Conservation (phyloP, 805 yeast species). For the Wickerhamomyces chaumierensis region DNA sequence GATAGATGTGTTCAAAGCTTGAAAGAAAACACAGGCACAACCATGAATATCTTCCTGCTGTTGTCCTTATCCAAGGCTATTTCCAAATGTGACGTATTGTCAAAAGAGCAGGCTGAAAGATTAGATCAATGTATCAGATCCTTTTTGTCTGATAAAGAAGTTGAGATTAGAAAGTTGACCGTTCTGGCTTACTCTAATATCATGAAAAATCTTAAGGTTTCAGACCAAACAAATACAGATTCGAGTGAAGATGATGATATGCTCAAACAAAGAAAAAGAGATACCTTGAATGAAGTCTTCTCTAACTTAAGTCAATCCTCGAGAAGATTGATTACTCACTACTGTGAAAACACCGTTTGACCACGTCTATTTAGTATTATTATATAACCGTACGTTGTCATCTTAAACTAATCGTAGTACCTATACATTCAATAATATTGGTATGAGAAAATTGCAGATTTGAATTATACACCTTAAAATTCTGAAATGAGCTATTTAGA, state of each 20-base stretch:
- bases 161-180: constrained; percentile 18
- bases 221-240: background rate
- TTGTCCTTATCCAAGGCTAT: constrained; percentile 12
- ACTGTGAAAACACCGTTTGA: constrained; percentile 17
- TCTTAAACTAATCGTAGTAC: too few species aligned
- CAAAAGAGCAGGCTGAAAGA: constrained; percentile 10
- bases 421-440: too few species aligned
- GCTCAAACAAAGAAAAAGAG: constrained; percentile 2
- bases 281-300: constrained; percentile 19
- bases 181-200: constrained; percentile 17
- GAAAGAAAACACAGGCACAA: constrained; percentile 2
- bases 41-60: constrained; percentile 12
- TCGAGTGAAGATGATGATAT: constrained; percentile 2
- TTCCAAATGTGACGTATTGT: constrained; percentile 6
- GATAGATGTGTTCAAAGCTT: constrained; percentile 8
- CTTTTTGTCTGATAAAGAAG: constrained; percentile 12
- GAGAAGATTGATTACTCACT: constrained; percentile 36
- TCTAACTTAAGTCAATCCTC: constrained; percentile 28
- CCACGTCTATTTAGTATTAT: too few species aligned
- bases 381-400: too few species aligned
- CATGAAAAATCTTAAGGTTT: constrained; percentile 11
- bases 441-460: too few species aligned
- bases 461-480: too few species aligned
- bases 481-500: too few species aligned
- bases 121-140: constrained; percentile 12